phyloP scores from a whole-genome alignment of 768 basidiomycete genomes.

The Suillus brevipes region DNA sequence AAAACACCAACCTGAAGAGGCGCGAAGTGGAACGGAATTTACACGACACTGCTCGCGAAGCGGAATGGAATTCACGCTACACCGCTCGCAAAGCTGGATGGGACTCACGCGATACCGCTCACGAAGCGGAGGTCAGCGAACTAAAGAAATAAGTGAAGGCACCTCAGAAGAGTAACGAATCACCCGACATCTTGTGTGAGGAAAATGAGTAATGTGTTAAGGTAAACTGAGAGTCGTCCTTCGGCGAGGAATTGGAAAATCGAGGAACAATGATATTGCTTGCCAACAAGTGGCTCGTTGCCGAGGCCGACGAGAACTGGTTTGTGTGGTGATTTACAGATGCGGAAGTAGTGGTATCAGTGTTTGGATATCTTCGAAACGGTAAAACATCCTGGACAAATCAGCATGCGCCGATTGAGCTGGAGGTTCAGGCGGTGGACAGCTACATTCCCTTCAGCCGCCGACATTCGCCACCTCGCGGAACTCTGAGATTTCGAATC shows the following conservation, averaged over 20 bases:
- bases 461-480: not conserved
- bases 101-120: too few species aligned
- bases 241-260: not conserved
- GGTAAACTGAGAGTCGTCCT: not conserved
- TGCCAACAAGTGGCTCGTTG: not conserved
- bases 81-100: too few species aligned
- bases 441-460: not conserved
- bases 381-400: not conserved
- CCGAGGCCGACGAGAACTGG: not conserved
- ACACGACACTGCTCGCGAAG: too few species aligned
- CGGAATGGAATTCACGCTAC: too few species aligned
- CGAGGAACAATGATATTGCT: not conserved
- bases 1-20: too few species aligned
- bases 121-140: too few species aligned
- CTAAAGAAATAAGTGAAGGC: too few species aligned
- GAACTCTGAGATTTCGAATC: not conserved
- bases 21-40: too few species aligned
- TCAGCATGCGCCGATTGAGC: not conserved
- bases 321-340: not conserved
- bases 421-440: not conserved
- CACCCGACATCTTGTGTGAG: not conserved
- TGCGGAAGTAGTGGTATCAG: not conserved
- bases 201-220: not conserved
- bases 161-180: not conserved
- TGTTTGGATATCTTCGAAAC: not conserved